A percentile compares a stretch with the other conserved stretches of the same genome.
phyloP scores from a whole-genome alignment of 2,329 filamentous ascomycete species.

The Colletotrichum karsti region DNA sequence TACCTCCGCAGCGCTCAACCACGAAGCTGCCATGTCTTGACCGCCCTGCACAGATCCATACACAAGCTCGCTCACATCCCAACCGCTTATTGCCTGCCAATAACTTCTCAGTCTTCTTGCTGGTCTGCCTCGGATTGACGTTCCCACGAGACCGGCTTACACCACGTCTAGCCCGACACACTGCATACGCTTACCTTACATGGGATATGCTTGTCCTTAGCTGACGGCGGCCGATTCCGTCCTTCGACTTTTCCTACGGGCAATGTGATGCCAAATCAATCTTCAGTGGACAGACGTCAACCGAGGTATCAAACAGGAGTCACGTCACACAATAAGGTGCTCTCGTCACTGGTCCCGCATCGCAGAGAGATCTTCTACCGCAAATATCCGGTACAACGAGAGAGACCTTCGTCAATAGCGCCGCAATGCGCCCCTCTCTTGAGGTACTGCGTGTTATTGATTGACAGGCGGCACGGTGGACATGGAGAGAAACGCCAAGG shows the following conservation, averaged over 20 bases:
- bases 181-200: not conserved
- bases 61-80: not conserved
- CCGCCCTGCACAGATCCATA: not conserved
- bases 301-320: not conserved
- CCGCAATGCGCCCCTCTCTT: too few species aligned
- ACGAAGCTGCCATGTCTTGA: not conserved
- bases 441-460: not conserved
- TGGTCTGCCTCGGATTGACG: not conserved
- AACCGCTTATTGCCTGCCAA: not conserved
- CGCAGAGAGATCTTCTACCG: not conserved
- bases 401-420: not conserved
- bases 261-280: not conserved
- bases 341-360: not conserved
- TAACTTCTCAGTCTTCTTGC: not conserved
- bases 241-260: constrained; percentile 8
- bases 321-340: not conserved
- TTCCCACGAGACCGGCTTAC: constrained; percentile 9
- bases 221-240: constrained; percentile 6
- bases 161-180: not conserved
- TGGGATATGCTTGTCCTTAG: not conserved
- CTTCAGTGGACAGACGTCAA: not conserved
- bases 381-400: not conserved
- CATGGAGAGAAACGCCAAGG: not conserved
- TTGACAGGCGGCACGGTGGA: not conserved
- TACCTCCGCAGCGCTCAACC: too few species aligned